These are phyloP conservation scores for Agroathelia rolfsii DNA, from an alignment of 1,284 basidiomycete genomes.

Conservation along the genomic window DNA sequence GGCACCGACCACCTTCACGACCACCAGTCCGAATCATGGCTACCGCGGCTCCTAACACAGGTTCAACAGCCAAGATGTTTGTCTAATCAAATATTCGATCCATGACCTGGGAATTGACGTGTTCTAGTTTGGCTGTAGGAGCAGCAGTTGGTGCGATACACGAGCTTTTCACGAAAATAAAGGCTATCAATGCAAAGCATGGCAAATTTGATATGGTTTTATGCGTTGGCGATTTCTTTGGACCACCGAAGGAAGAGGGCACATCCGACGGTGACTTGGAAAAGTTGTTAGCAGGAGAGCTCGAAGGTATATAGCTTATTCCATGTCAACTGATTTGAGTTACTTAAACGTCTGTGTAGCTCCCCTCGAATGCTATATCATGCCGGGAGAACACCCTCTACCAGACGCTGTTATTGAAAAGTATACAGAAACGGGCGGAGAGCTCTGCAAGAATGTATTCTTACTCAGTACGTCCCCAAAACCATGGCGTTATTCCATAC, in stretches of 20 bases:
- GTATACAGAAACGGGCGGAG: slow-evolving; percentile 65
- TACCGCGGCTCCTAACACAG: no score
- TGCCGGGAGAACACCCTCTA: slow-evolving; percentile 71
- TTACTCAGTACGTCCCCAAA: slow-evolving; percentile 57
- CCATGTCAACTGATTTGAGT: slow-evolving; percentile 5
- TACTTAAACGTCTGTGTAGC: slow-evolving; percentile 32
- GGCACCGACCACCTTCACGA: no score
- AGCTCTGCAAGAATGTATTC: slow-evolving; percentile 75
- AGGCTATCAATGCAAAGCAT: slow-evolving; percentile 84
- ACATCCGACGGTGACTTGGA: slow-evolving; percentile 30
- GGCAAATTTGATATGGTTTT: slow-evolving; percentile 89
- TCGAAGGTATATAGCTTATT: slow-evolving; percentile 42
- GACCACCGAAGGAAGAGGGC: slow-evolving; percentile 35
- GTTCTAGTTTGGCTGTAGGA: slow-evolving; percentile 83
- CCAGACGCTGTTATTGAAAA: slow-evolving; percentile 66
- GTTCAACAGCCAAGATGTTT: no score
- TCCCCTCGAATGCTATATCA: slow-evolving; percentile 87
- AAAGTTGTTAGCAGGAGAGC: slow-evolving; percentile 51
- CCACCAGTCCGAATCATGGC: no score
- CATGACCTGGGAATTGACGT: no score
- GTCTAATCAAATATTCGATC: no score
- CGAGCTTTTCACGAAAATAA: slow-evolving; percentile 74
- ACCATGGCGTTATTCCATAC: slow-evolving; percentile 4
- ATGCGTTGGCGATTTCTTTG: slow-evolving; percentile 89
- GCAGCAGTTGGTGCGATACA: slow-evolving; percentile 71